These are phyloP conservation scores for Geotrichum histeridarum DNA, from an alignment of 1,139 yeast species.

Conservation along the genomic window DNA sequence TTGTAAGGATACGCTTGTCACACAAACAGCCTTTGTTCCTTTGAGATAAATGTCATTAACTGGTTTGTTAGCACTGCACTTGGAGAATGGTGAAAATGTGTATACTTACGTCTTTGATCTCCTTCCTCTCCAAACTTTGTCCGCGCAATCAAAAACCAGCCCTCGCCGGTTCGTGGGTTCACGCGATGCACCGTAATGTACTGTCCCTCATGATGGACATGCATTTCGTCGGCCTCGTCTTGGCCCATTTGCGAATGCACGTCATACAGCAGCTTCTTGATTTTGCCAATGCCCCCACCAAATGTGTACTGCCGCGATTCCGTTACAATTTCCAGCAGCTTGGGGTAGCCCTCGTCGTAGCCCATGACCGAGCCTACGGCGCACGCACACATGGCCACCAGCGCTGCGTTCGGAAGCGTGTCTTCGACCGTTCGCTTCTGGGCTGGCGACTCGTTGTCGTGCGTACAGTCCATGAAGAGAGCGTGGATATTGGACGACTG, in stretches of 20 bases:
- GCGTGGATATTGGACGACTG: constrained; percentile 79
- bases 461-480: constrained; percentile 94
- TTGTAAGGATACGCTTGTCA: constrained; percentile 51
- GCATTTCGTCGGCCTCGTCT: constrained; percentile 78
- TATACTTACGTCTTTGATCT: constrained; percentile 31
- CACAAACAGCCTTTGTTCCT: constrained; percentile 60
- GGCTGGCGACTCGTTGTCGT: constrained; percentile 85
- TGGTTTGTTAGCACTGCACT: constrained; percentile 43
- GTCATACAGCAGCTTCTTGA: constrained; percentile 54
- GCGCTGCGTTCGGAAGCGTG: constrained; percentile 91
- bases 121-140: constrained; percentile 55
- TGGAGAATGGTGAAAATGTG: background rate
- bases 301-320: constrained; percentile 65
- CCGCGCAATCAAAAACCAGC: constrained; percentile 85
- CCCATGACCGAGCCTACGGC: constrained; percentile 96
- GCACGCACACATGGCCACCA: constrained; percentile 87
- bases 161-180: constrained; percentile 77
- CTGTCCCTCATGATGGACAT: constrained; percentile 90
- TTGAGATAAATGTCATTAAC: constrained; percentile 57
- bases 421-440: constrained; percentile 92
- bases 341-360: constrained; percentile 86
- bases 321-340: constrained; percentile 70
- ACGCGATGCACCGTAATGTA: constrained; percentile 85
- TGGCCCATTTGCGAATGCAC: constrained; percentile 67
- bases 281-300: constrained; percentile 65